A percentile compares a stretch with the other conserved stretches of the same genome.
phyloP scores from a whole-genome alignment of 768 basidiomycete species.

The Pisolithus albus region DNA sequence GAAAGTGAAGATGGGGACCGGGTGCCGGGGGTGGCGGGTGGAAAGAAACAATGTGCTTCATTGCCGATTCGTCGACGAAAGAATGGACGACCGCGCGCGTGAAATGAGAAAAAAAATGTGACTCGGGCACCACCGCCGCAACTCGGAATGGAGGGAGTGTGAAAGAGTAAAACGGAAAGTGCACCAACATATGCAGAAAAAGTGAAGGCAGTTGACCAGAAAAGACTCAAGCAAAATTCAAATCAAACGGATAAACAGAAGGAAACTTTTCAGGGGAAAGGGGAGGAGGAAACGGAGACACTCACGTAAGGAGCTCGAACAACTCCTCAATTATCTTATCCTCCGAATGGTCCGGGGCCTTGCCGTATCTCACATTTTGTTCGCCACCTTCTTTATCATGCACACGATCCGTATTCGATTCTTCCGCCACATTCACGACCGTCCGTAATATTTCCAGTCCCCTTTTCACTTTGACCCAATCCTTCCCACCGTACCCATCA shows the following conservation, averaged over 20 bases:
- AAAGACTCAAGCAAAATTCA: background rate
- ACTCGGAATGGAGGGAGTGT: background rate
- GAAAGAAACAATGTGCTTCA: background rate
- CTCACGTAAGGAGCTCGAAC: constrained; percentile 66
- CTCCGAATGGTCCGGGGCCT: constrained; percentile 34
- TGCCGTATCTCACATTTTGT: too few species aligned
- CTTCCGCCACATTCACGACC: background rate
- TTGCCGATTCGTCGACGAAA: too few species aligned
- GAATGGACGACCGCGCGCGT: too few species aligned
- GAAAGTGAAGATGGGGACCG: background rate
- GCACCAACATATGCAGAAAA: background rate
- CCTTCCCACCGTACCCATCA: constrained; percentile 50
- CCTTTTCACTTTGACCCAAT: constrained; percentile 70
- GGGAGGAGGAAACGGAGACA: constrained; percentile 16
- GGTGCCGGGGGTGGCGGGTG: background rate
- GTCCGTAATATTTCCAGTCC: constrained; percentile 32
- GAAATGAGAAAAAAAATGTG: too few species aligned
- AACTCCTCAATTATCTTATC: constrained; percentile 48
- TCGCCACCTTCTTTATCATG: too few species aligned
- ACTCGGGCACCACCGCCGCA: too few species aligned
- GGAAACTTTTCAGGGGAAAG: background rate
- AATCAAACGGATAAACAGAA: background rate
- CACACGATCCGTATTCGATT: background rate
- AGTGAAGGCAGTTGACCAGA: background rate
- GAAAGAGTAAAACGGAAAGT: background rate